A percentile compares a stretch with the other conserved stretches of the same genome.
Conservation (phyloP, 83 land plant species). For the Diphasiastrum complanatum region DNA sequence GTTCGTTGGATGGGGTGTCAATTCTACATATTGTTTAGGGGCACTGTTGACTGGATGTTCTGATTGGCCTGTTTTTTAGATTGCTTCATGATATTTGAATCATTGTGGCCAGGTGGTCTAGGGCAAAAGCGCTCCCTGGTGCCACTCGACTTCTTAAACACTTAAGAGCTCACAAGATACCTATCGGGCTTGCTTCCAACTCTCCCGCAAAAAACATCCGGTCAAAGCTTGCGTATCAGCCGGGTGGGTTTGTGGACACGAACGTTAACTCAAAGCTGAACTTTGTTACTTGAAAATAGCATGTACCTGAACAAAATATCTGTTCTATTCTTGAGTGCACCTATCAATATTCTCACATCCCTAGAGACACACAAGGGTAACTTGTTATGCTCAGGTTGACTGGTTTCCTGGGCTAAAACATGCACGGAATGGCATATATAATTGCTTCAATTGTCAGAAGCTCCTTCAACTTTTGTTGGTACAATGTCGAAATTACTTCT, state of each 20-base stretch:
- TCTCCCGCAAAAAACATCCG: conserved; percentile 49
- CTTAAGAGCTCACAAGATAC: conserved; percentile 47
- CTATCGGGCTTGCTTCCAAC: conserved; percentile 76
- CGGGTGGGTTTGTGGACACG: conserved; percentile 50
- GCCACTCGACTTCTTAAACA: conserved; percentile 65
- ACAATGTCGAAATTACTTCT: too few species aligned
- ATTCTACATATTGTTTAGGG: neutral
- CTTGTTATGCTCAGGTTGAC: neutral
- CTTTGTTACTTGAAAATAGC: too few species aligned
- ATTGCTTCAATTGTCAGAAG: neutral
- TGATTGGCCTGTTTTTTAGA: neutral
- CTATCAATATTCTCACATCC: too few species aligned
- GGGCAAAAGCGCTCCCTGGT: conserved; percentile 67
- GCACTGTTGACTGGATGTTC: neutral
- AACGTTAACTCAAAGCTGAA: neutral
- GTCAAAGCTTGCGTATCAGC: conserved; percentile 51
- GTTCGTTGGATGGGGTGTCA: too few species aligned
- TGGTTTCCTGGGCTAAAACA: conserved; percentile 4
- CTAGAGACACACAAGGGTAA: too few species aligned
- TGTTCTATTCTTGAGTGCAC: neutral
- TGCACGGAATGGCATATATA: neutral
- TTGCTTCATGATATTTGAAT: neutral
- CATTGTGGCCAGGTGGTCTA: conserved; percentile 46
- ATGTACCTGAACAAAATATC: neutral
- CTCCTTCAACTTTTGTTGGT: too few species aligned